Evolutionary conservation across 306 rosid species (phyloP).

Genomic region (Vigna nakashimae): DNA sequence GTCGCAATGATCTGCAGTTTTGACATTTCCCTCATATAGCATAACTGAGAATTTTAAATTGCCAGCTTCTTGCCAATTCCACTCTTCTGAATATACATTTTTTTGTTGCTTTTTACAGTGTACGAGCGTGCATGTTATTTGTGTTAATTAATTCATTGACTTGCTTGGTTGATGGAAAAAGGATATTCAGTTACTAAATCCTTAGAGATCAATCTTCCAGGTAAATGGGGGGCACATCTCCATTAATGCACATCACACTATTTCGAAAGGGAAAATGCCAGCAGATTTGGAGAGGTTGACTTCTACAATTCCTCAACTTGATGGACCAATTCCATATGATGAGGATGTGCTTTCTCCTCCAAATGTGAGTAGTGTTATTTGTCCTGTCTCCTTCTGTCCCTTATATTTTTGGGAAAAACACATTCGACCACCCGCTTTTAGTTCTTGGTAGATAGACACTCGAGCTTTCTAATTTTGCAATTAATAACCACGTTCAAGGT

Average conservation of each 20-base stretch:
- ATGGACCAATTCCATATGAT: constrained; percentile 91
- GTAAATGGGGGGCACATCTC: constrained; percentile 67
- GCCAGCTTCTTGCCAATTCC: constrained; percentile 26
- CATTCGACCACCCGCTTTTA: neutral
- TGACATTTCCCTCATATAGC: constrained; percentile 21
- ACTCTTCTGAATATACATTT: neutral
- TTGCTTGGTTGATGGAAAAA: constrained; percentile 38
- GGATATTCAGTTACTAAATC: constrained; percentile 32
- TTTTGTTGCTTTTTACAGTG: constrained; percentile 1
- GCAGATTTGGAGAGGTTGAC: constrained; percentile 49
- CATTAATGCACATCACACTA: constrained; percentile 43
- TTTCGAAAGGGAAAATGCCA: constrained; percentile 52
- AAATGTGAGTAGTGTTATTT: constrained; percentile 63
- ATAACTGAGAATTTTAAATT: neutral
- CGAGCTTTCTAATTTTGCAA: constrained; percentile 7
- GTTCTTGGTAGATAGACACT: constrained; percentile 18
- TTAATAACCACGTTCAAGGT: constrained; percentile 13
- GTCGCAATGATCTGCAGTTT: neutral
- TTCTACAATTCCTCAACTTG: constrained; percentile 91
- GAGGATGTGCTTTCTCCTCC: constrained; percentile 97
- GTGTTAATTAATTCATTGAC: constrained; percentile 36
- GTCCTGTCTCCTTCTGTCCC: neutral
- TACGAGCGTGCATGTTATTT: constrained; percentile 11
- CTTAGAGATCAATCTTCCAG: constrained; percentile 57
- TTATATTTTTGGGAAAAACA: constrained; percentile 21